Evolutionary conservation across 2,329 filamentous ascomycete genomes (phyloP), one percentile per base, ranked within the genome.

Genomic region (Delphinella strobiligena): DNA sequence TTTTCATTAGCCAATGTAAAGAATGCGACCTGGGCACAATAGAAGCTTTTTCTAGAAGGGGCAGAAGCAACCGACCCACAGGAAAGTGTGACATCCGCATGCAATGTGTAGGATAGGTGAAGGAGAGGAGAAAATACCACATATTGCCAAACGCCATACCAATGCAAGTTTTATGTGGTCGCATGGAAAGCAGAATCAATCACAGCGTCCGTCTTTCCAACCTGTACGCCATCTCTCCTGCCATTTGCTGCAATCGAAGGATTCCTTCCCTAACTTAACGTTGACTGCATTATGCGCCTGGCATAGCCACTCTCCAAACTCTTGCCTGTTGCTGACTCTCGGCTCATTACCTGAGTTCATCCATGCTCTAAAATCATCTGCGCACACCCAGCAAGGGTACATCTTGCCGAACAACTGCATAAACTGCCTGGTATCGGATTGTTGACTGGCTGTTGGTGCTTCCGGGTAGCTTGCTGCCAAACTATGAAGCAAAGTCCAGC

Each of bases 321-420:
- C 81, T 42, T 77, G 73, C 40, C 74, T 59, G 34, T 63, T 68
- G 43, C 66, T 67, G 14, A 80, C 63, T 41, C 64, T 54, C 30
- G 89, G 78, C 54, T 75, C 74, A 48, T 88, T 82, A 2, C 67
- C 66, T 47, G 72, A 71, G 46, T 68, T 69, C 67, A 96, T 80
- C 72, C 89, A 96, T 0, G 59, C 59, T 59, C 81, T 81, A 60
- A 98, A 95, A 56, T 96, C 89, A 45, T 89, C 82, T 24, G 88
- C 91, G 61, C 91, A 98, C 3, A 82, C 75, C 86, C 88, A 94
- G 67, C 91, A 98, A 3, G 91, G 91, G 56, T 98, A 98, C 15
- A 96, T 63, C 49, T 81, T 82, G 18, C 83, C 79, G 59, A 98
- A 93, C 2, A 87, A 69, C 17, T 68, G 65, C 51, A 98, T 71